Percentiles rank a stretch among this genome's conserved stretches.
phyloP scores from a whole-genome alignment of 192 early-diverging fungal genomes.

The Mortierella alpina region DNA sequence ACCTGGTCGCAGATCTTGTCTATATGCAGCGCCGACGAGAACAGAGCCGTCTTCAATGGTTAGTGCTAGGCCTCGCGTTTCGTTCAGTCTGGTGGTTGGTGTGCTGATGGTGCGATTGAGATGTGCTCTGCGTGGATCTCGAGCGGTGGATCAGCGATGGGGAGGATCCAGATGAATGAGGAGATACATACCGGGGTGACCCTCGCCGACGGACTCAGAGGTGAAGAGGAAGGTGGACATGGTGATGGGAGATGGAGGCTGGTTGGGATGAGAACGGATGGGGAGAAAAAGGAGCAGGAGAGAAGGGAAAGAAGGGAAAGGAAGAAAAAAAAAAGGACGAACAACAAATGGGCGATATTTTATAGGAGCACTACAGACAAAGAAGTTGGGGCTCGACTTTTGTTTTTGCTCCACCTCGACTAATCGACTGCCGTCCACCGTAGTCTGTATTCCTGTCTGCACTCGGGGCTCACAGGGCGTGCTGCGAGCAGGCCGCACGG shows the following conservation, averaged over 20 bases:
- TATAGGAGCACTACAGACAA: constrained; percentile 7
- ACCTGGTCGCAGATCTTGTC: constrained; percentile 99
- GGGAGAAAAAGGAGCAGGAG: constrained; percentile 2
- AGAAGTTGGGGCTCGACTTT: constrained; percentile 1
- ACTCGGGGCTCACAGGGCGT: not conserved
- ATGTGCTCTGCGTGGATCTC: not conserved
- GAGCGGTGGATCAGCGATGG: not conserved
- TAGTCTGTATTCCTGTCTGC: not conserved
- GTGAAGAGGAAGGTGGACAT: constrained; percentile 95
- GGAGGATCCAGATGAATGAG: not conserved
- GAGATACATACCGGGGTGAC: constrained; percentile 85
- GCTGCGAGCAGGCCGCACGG: too few relatives aligned
- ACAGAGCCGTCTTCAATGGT: not conserved
- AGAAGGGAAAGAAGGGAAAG: constrained; percentile 12
- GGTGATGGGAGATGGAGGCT: constrained; percentile 2
- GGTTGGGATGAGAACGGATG: constrained; percentile 6
- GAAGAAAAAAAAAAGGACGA: constrained; percentile 10
- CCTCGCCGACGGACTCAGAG: constrained; percentile 99
- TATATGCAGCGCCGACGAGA: constrained; percentile 17
- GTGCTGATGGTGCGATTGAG: not conserved
- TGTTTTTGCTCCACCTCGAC: not conserved
- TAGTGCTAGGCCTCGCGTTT: not conserved
- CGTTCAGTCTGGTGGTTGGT: not conserved
- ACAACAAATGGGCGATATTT: constrained; percentile 4
- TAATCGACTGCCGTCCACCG: not conserved